Evolutionary conservation across 257 asterid species (phyloP), one percentile per base, ranked within the genome.

Genomic region (Penstemon barbatus): DNA sequence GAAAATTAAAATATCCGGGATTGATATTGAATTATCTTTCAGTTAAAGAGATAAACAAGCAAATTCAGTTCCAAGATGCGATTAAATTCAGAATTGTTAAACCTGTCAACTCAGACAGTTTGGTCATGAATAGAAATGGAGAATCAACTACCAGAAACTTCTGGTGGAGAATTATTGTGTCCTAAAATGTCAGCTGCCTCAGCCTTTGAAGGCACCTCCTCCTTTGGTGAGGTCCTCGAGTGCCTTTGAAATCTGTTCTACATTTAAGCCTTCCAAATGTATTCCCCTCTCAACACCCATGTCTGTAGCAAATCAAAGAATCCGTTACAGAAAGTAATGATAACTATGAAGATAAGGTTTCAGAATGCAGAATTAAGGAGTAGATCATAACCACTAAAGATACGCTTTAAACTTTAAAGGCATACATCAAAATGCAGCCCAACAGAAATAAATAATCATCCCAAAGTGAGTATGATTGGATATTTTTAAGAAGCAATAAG

Each of bases 261-360:
- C 96, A 1, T 63, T 83, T 78, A 85, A 77, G 69, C 96, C 96
- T 59, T 89, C 87, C 77, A 91, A 72, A 6, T 70, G 85, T 58
- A 91, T 71, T 57, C 95, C 96, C 74, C 85, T 85, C 82, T 89
- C 98, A 40, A 89, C 81, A 72, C 96, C 98, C 80, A 82, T 65
- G 50, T 80, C 98, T 91, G 68, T 33, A 70, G 57, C 61, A 66
- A 65, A 53, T 69, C 39, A 69, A 63, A 46, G 55, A 12, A 66
- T 18, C 37, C 53, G 25, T 66, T 7, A 64, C 7, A 8, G 48
- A 62, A 56, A 42, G 69, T 36, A 49, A 63, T 44, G 55, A n/a
- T 57, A 64, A 42, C 15, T 49, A 54, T 19, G 71, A 51, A 70
- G 11, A 37, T 13, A 61, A 8, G 13, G 39, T 33, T n/a, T 49